Percentiles rank a stretch among this genome's conserved stretches.
Conservation (phyloP, 345 rosid genomes). For the Combretum micranthum region DNA sequence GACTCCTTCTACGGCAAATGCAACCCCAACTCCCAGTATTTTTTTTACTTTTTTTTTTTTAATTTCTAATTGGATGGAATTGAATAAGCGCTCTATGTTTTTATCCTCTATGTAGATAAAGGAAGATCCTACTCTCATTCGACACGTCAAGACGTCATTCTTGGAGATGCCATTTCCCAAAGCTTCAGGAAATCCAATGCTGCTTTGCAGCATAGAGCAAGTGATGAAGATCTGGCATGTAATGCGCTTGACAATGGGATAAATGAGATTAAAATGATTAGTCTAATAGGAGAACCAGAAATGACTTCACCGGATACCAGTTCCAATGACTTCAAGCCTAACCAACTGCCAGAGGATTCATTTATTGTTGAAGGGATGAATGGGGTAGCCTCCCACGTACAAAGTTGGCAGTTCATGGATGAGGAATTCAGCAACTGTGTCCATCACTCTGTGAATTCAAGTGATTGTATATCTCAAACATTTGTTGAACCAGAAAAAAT, state of each 20-base stretch:
- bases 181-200: conserved; percentile 25
- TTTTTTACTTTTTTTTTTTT: no score
- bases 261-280: conserved; percentile 26
- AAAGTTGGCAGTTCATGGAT: conserved; percentile 60
- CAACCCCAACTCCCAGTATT: no score
- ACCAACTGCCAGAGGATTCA: conserved; percentile 37
- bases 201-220: conserved; percentile 11
- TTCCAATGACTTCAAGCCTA: conserved; percentile 35
- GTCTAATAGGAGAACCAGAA: conserved; percentile 31
- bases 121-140: conserved; percentile 68
- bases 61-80: background rate
- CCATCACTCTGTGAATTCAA: conserved; percentile 61
- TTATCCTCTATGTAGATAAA: conserved; percentile 37
- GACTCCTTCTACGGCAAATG: background rate
- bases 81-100: background rate
- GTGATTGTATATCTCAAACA: conserved; percentile 72
- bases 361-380: conserved; percentile 47
- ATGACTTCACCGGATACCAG: conserved; percentile 38
- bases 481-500: conserved; percentile 37
- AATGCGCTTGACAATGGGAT: conserved; percentile 28
- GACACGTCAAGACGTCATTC: conserved; percentile 45
- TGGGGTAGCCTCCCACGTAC: conserved; percentile 61
- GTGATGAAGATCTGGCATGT: conserved; percentile 11
- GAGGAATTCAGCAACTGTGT: conserved; percentile 69
- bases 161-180: conserved; percentile 42